Base-by-base conservation (phyloP, 2,329 filamentous ascomycete genomes). In the Didymella pinodella region DNA sequence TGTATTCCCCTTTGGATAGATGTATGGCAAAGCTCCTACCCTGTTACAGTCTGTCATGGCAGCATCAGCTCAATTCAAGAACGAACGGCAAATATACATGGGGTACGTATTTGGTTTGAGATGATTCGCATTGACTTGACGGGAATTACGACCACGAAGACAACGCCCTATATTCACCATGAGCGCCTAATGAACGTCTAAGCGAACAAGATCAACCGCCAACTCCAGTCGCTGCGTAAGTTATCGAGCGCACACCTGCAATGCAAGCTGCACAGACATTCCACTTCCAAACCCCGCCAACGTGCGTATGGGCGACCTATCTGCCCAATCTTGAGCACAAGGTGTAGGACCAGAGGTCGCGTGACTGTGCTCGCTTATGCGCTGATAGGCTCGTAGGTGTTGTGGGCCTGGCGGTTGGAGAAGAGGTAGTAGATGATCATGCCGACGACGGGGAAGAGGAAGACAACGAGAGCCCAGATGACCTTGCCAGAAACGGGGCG, bases 341-440 rank as follows among this genome's bases (percentile, higher is more conserved):
- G 22, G n/a, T 2, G 22, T 16, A 8, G 12, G 22, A n/a, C 11
- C 10, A 28, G 18, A 28, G 41, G 50, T 47, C 22, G 46, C 32
- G 34, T 51, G 43, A 32, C 34, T 22, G 10, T n/a, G 32, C 31
- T 38, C 31, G 6, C 28, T 44, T 69, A 72, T 40, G 66, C 65
- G 26, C 68, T 65, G 49, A 85, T 75, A 28, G 83, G 74, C 75
- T 88, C 85, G 67, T 88, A 88, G 36, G 78, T 78, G 71, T 82
- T 84, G 73, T 88, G 85, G 28, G 81, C 78, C 43, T 79, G 77
- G 49, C 86, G 84, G 77, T 89, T 85, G 46, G 86, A 87, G 77
- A 89, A 88, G 51, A 89, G 76, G 71, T 81, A 89, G 77, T 89
- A 89, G 74, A 88, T 76, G 67, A 88, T 75, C 74, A 88, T 80